A percentile compares a stretch with the other conserved stretches of the same genome.
Evolutionary conservation across 352 stramenopile species (phyloP).

Genomic region (Pythium phragmitis): DNA sequence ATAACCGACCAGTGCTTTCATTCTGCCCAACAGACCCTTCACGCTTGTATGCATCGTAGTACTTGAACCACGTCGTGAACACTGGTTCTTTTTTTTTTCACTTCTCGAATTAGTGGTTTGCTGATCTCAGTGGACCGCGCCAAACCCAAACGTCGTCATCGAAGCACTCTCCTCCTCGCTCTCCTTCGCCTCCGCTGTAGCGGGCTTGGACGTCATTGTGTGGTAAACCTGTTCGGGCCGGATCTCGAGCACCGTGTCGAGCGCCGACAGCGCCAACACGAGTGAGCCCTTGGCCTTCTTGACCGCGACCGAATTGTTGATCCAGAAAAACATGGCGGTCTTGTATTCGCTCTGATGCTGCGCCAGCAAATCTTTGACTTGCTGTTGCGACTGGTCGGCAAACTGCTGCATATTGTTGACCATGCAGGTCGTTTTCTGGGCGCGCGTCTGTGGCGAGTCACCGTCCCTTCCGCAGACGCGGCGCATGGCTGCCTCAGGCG

Average conservation of each 20-base stretch:
- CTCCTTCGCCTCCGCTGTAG: not conserved
- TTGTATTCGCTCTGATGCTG: slow-evolving; percentile 30
- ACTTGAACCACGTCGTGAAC: too few relatives aligned
- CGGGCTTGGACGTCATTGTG: slow-evolving; percentile 14
- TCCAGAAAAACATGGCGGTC: slow-evolving; percentile 55
- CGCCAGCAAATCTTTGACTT: slow-evolving; percentile 43
- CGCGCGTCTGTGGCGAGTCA: slow-evolving; percentile 25
- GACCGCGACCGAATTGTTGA: slow-evolving; percentile 65
- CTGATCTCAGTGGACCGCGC: slow-evolving; percentile 8
- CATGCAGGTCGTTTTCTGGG: slow-evolving; percentile 43
- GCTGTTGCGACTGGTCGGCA: slow-evolving; percentile 42
- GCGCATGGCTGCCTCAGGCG: slow-evolving; percentile 33
- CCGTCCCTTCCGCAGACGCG: slow-evolving; percentile 28
- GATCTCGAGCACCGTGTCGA: slow-evolving; percentile 48
- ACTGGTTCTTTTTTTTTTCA: too few relatives aligned
- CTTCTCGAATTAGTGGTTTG: too few relatives aligned
- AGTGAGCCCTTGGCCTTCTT: slow-evolving; percentile 37
- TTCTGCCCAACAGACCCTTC: too few relatives aligned
- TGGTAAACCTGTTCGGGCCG: slow-evolving; percentile 47
- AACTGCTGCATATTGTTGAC: slow-evolving; percentile 51
- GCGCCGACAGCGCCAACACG: slow-evolving; percentile 36
- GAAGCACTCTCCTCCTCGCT: not conserved
- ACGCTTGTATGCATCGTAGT: too few relatives aligned
- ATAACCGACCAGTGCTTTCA: too few relatives aligned
- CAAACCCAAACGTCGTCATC: slow-evolving; percentile 22